A percentile compares a stretch with the other conserved stretches of the same genome.
Evolutionary conservation across 2,329 filamentous ascomycete genomes (phyloP).

Genomic region (Neonectria magnoliae): DNA sequence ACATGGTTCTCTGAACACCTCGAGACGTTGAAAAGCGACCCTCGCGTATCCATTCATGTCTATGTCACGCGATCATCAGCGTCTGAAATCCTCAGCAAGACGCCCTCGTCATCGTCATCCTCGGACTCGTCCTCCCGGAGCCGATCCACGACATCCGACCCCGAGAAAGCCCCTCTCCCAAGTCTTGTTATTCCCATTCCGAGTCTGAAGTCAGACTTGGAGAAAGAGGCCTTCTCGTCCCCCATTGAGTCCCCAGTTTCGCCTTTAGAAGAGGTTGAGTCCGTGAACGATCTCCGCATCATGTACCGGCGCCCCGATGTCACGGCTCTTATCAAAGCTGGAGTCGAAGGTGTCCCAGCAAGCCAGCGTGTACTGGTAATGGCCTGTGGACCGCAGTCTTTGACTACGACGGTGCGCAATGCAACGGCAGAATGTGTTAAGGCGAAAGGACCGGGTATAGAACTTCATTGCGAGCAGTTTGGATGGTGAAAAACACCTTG

Average conservation of each 20-base stretch:
- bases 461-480: constrained; percentile 61
- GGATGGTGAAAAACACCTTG: constrained; percentile 47
- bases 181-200: constrained; percentile 2
- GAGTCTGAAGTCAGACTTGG: constrained; percentile 19
- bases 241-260: constrained; percentile 16
- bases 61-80: constrained; percentile 48
- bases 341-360: constrained; percentile 41
- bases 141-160: constrained; percentile 10
- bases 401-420: constrained; percentile 56
- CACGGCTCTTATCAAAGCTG: constrained; percentile 45
- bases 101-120: constrained; percentile 20
- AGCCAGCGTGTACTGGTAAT: constrained; percentile 53
- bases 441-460: constrained; percentile 54
- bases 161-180: constrained; percentile 24
- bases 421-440: constrained; percentile 53
- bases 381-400: constrained; percentile 56
- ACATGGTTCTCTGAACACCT: constrained; percentile 53
- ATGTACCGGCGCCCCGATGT: constrained; percentile 52
- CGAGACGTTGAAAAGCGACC: constrained; percentile 42
- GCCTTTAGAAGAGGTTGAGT: not conserved
- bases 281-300: constrained; percentile 38
- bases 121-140: constrained; percentile 26
- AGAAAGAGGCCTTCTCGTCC: constrained; percentile 32
- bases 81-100: constrained; percentile 17
- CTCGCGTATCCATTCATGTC: constrained; percentile 45